phyloP scores from a whole-genome alignment of 2,329 filamentous ascomycete species.

The Talaromyces marneffei region DNA sequence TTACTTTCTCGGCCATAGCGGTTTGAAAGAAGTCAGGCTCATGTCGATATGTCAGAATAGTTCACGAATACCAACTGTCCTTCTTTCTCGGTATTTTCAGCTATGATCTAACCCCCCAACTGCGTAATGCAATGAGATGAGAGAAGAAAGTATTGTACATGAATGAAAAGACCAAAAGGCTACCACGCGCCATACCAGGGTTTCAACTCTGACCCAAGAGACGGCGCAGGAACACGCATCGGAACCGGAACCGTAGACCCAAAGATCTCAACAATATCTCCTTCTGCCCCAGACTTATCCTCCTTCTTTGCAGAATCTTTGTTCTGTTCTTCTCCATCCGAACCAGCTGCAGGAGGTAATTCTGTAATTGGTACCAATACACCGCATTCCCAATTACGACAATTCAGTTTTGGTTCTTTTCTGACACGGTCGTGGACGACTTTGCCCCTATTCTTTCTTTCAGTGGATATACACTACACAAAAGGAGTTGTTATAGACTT shows the following conservation, averaged over 20 bases:
- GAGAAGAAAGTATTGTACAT: not conserved
- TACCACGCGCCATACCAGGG: slow-evolving; percentile 19
- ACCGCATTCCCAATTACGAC: slow-evolving; percentile 94
- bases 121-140: not conserved
- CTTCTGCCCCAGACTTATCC: slow-evolving; percentile 25
- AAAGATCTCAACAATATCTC: slow-evolving; percentile 27
- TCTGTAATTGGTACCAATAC: slow-evolving; percentile 61
- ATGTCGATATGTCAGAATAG: not conserved
- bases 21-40: not conserved
- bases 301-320: slow-evolving; percentile 25
- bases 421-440: slow-evolving; percentile 64
- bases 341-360: not conserved
- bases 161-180: slow-evolving; percentile 1
- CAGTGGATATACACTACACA: not conserved
- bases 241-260: slow-evolving; percentile 40
- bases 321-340: slow-evolving; percentile 14
- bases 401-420: slow-evolving; percentile 67
- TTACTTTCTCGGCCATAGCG: no score
- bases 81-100: not conserved
- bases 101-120: not conserved
- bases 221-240: slow-evolving; percentile 35
- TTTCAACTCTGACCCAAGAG: slow-evolving; percentile 16
- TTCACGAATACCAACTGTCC: not conserved
- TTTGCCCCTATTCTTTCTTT: slow-evolving; percentile 57
- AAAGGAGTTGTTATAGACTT: slow-evolving; percentile 31